These are phyloP conservation scores for Starmerella sp. DNA, from an alignment of 805 yeast genomes.

Conservation along the genomic window DNA sequence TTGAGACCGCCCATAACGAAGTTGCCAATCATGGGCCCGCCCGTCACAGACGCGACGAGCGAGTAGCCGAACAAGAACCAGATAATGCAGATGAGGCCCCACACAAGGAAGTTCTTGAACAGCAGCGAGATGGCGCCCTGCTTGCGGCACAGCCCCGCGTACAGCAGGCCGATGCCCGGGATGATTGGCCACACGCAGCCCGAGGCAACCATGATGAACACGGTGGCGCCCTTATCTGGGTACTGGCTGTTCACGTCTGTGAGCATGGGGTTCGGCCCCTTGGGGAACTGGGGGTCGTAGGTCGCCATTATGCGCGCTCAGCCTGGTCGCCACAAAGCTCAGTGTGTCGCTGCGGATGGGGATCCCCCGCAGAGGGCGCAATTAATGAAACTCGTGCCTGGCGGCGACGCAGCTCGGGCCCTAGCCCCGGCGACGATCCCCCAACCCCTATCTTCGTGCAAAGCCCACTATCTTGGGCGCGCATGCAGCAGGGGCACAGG, in stretches of 20 bases:
- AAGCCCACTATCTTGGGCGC: background rate
- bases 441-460: background rate
- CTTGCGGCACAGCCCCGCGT: conserved; percentile 11
- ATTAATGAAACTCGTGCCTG: no score
- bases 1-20: conserved; percentile 12
- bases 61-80: conserved; percentile 14
- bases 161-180: conserved; percentile 13
- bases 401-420: no score
- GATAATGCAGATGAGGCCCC: conserved; percentile 6
- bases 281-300: conserved; percentile 7
- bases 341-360: no score
- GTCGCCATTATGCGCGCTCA: background rate
- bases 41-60: conserved; percentile 6
- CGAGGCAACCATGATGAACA: conserved; percentile 11
- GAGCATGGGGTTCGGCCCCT: conserved; percentile 14
- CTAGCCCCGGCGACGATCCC: background rate
- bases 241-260: conserved; percentile 11
- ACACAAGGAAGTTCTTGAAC: conserved; percentile 10
- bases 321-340: no score
- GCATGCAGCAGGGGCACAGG: background rate
- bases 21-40: conserved; percentile 13
- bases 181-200: conserved; percentile 17
- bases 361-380: no score
- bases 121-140: conserved; percentile 7
- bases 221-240: conserved; percentile 4